phyloP scores from a whole-genome alignment of 2,329 filamentous ascomycete genomes.

The Nemania serpens region DNA sequence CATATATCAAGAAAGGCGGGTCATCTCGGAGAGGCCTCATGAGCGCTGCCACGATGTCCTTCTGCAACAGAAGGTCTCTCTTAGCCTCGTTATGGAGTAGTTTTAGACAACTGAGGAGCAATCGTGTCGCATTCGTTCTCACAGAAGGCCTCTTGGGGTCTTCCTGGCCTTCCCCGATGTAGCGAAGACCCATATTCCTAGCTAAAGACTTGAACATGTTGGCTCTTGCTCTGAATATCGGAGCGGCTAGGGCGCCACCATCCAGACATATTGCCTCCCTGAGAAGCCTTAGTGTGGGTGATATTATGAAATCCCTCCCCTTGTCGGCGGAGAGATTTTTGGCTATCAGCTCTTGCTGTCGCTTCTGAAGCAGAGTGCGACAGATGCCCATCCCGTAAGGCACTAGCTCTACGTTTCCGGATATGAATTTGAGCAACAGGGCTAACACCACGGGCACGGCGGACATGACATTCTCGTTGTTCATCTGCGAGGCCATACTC shows the following conservation, averaged over 20 bases:
- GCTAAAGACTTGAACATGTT: conserved; percentile 80
- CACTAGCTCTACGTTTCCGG: conserved; percentile 72
- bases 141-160: conserved; percentile 75
- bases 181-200: conserved; percentile 76
- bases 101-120: conserved; percentile 78
- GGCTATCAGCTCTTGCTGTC: conserved; percentile 79
- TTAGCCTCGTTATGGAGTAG: conserved; percentile 79
- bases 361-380: conserved; percentile 78
- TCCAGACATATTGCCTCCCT: conserved; percentile 86
- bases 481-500: conserved; percentile 79
- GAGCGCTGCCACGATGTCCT: conserved; percentile 69
- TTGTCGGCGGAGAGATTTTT: conserved; percentile 80
- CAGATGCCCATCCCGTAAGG: conserved; percentile 78
- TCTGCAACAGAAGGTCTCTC: conserved; percentile 80
- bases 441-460: conserved; percentile 80
- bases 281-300: conserved; percentile 82
- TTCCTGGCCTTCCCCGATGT: conserved; percentile 62
- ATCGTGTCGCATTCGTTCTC: conserved; percentile 79
- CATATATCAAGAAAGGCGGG: conserved; percentile 72
- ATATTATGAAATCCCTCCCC: conserved; percentile 85
- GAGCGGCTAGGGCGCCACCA: conserved; percentile 77
- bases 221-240: conserved; percentile 77
- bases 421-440: conserved; percentile 78
- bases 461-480: conserved; percentile 80
- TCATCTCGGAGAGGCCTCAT: conserved; percentile 81